phyloP scores from a whole-genome alignment of 1,139 yeast species.

The Scheffersomyces quercinus region DNA sequence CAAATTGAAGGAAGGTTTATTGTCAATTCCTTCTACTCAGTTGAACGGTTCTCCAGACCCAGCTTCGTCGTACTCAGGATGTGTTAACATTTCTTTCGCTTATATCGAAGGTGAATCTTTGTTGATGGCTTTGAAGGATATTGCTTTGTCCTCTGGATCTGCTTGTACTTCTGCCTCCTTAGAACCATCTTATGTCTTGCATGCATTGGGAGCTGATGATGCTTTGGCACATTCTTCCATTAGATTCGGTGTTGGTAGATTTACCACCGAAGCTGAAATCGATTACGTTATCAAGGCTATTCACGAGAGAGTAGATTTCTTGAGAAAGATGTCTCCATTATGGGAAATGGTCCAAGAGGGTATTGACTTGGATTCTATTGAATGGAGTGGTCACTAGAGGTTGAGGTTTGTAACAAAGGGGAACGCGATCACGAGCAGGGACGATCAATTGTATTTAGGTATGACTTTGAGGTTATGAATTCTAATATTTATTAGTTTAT shows the following conservation, averaged over 20 bases:
- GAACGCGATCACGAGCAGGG: no score
- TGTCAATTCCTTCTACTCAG: constrained; percentile 84
- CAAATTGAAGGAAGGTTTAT: constrained; percentile 69
- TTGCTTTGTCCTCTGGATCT: constrained; percentile 95
- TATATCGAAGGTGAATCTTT: constrained; percentile 97
- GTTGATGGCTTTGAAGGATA: constrained; percentile 95
- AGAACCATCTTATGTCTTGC: constrained; percentile 95
- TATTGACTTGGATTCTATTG: constrained; percentile 87
- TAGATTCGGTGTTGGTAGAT: constrained; percentile 95
- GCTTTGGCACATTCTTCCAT: constrained; percentile 97
- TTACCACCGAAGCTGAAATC: constrained; percentile 93
- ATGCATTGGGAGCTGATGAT: constrained; percentile 97
- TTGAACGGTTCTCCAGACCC: constrained; percentile 79
- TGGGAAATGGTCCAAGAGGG: constrained; percentile 99
- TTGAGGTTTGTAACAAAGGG: not conserved
- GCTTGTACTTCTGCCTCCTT: constrained; percentile 98
- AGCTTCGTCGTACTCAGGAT: constrained; percentile 74
- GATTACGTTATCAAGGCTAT: constrained; percentile 92
- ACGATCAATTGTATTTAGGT: no score
- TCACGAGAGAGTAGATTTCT: constrained; percentile 82
- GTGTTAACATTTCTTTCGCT: constrained; percentile 95
- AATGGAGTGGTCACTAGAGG: constrained; percentile 90
- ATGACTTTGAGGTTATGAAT: no score
- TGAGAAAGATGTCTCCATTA: constrained; percentile 90
- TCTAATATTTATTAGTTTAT: no score